phyloP scores from a whole-genome alignment of 208 protist species.

The Entamoeba histolytica region DNA sequence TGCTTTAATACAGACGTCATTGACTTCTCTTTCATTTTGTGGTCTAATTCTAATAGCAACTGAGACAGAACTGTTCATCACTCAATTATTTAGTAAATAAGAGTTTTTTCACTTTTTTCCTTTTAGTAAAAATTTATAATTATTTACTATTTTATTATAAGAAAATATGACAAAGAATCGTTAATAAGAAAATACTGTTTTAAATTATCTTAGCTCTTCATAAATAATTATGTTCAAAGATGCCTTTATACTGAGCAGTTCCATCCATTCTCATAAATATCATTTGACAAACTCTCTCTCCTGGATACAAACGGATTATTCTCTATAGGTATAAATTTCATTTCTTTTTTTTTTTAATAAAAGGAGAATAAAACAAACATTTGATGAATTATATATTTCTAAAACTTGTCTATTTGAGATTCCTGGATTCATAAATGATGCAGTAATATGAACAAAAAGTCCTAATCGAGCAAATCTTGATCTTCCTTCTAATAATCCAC shows the following conservation, averaged over 20 bases:
- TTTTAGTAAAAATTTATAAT: no score
- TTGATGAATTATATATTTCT: conserved; percentile 38
- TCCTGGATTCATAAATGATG: conserved; percentile 27
- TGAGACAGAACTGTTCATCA: not conserved
- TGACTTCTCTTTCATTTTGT: not conserved
- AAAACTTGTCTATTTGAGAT: conserved; percentile 40
- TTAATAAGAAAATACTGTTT: no score
- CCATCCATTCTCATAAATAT: conserved; percentile 35
- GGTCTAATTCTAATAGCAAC: not conserved
- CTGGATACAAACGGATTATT: conserved; percentile 26
- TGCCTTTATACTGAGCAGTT: conserved; percentile 27
- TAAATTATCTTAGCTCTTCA: not conserved
- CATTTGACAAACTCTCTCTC: conserved; percentile 37
- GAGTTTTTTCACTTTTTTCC: no score
- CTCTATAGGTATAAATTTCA: not conserved
- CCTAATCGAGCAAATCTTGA: conserved; percentile 35
- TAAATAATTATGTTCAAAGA: conserved; percentile 11
- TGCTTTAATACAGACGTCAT: not conserved
- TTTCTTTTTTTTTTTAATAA: not conserved
- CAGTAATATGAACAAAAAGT: conserved; percentile 37
- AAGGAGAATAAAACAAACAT: not conserved
- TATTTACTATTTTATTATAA: no score
- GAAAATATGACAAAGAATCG: no score
- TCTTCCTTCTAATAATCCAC: conserved; percentile 38
- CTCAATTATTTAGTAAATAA: no score